These are phyloP conservation scores for Aspergillus hiratsukae DNA, from an alignment of 2,329 filamentous ascomycete genomes.

Conservation along the genomic window DNA sequence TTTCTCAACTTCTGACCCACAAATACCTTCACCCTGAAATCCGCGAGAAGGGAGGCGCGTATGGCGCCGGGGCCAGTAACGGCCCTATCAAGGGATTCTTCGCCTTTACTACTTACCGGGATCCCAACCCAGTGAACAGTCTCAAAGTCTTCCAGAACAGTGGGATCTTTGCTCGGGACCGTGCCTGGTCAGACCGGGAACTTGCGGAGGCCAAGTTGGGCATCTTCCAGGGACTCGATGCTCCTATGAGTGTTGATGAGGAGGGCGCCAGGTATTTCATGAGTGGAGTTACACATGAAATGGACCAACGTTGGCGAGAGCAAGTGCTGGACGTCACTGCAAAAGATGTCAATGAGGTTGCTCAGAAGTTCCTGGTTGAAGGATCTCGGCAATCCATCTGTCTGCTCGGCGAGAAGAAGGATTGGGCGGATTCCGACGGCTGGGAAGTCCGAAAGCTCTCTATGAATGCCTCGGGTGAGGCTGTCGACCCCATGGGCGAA, in stretches of 20 bases:
- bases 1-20: conserved; percentile 89
- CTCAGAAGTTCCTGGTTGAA: conserved; percentile 75
- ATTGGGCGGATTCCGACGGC: conserved; percentile 62
- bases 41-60: conserved; percentile 93
- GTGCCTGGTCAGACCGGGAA: conserved; percentile 75
- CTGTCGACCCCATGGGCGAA: conserved; percentile 13
- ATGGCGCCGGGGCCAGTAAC: conserved; percentile 85
- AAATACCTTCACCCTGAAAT: conserved; percentile 97
- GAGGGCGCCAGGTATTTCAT: conserved; percentile 86
- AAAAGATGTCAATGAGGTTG: conserved; percentile 73
- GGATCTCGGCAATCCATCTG: conserved; percentile 58
- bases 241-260: conserved; percentile 77
- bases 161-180: conserved; percentile 76
- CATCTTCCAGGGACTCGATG: conserved; percentile 88
- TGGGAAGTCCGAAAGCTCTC: conserved; percentile 76
- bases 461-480: conserved; percentile 49
- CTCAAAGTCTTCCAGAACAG: conserved; percentile 78
- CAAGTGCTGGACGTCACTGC: conserved; percentile 80
- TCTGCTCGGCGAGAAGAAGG: conserved; percentile 78
- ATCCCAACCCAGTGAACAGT: conserved; percentile 89
- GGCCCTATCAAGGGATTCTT: conserved; percentile 78
- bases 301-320: conserved; percentile 80
- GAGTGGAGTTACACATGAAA: conserved; percentile 77
- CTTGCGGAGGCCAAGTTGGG: conserved; percentile 94
- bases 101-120: conserved; percentile 93